Evolutionary conservation across 768 basidiomycete species (phyloP).

Genomic region (Xerocomellus chrysenteron): DNA sequence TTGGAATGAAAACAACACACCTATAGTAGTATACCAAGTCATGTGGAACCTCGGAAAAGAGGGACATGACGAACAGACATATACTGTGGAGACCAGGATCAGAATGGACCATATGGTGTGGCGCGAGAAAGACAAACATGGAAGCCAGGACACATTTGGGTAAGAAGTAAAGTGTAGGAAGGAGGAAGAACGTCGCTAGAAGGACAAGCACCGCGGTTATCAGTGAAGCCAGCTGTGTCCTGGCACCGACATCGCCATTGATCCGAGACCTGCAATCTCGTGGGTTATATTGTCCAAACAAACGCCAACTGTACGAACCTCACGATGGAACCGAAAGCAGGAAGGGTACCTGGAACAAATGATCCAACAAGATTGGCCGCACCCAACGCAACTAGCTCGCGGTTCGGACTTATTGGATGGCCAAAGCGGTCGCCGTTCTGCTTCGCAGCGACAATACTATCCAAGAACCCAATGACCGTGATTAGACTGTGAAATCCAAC

Average conservation of each 20-base stretch:
- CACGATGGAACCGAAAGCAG: conserved; percentile 92
- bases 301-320: conserved; percentile 45
- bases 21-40: conserved; percentile 84
- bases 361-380: conserved; percentile 77
- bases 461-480: conserved; percentile 86
- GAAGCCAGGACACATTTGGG: conserved; percentile 91
- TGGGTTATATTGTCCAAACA: background rate
- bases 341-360: conserved; percentile 85
- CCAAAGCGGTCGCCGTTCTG: conserved; percentile 85
- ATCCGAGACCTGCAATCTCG: conserved; percentile 60
- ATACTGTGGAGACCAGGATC: conserved; percentile 49
- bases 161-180: conserved; percentile 81
- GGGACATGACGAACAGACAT: conserved; percentile 78
- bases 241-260: conserved; percentile 84
- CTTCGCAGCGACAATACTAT: conserved; percentile 94
- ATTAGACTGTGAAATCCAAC: conserved; percentile 51
- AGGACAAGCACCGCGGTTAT: conserved; percentile 74
- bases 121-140: conserved; percentile 52
- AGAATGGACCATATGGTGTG: conserved; percentile 3
- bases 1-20: conserved; percentile 39
- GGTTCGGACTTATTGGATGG: conserved; percentile 88
- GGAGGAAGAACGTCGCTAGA: conserved; percentile 84
- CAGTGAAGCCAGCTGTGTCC: conserved; percentile 87
- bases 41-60: conserved; percentile 83
- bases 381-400: conserved; percentile 90